phyloP scores from a whole-genome alignment of 192 early-diverging fungal genomes.

The Phycomyces nitens region DNA sequence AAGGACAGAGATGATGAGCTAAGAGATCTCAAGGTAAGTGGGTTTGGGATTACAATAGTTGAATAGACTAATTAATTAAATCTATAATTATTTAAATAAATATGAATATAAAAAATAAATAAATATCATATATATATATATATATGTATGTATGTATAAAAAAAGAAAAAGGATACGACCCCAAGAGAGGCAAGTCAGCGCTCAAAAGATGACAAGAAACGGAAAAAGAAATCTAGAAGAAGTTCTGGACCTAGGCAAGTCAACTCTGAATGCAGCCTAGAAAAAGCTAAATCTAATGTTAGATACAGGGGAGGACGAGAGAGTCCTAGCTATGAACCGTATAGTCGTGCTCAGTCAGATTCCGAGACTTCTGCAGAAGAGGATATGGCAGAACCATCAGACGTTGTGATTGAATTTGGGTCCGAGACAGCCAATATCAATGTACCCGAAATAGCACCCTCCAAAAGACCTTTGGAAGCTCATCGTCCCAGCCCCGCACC shows the following conservation, averaged over 20 bases:
- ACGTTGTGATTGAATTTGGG: slow-evolving; percentile 40
- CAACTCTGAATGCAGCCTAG: neutral
- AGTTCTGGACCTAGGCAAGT: neutral
- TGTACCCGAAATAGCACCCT: neutral
- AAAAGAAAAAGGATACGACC: neutral
- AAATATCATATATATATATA: neutral
- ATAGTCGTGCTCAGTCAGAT: slow-evolving; percentile 19
- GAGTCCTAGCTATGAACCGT: slow-evolving; percentile 40
- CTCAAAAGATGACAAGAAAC: neutral
- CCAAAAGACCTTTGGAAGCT: neutral
- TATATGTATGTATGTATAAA: no score
- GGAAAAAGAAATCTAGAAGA: slow-evolving; percentile 1
- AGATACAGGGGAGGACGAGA: slow-evolving; percentile 12
- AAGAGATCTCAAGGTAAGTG: slow-evolving; percentile 16
- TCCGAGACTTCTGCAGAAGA: slow-evolving; percentile 21
- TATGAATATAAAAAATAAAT: neutral
- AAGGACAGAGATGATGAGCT: slow-evolving; percentile 36
- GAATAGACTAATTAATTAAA: neutral
- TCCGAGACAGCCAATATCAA: neutral
- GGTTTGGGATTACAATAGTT: neutral
- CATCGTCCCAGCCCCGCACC: neutral
- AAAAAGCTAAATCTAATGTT: no score
- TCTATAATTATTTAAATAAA: neutral
- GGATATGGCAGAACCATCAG: slow-evolving; percentile 11
- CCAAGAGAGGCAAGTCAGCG: neutral